Base-by-base conservation (phyloP, 2,329 filamentous ascomycete species). In the Blumeria graminis region DNA sequence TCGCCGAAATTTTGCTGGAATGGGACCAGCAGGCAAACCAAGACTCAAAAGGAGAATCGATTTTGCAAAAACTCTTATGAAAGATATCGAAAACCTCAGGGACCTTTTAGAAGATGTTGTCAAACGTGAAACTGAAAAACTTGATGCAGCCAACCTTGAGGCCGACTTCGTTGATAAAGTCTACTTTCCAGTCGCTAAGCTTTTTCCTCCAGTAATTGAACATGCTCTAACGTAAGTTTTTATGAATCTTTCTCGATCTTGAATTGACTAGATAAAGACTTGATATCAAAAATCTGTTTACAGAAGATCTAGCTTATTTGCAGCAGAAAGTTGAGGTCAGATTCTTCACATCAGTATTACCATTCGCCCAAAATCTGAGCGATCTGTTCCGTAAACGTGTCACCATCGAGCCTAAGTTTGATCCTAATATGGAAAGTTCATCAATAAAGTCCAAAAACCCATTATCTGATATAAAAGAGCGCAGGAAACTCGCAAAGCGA, bases 1-100 rank as follows among this genome's bases (percentile, higher is more conserved):
- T 1, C 78, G 92, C 55, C 83, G 92, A 58, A 90, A 96, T 68
- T 98, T 95, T 69, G 84, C 84, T n/a, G 83, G 84, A 39, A 94
- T 96, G 86, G 92, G 92, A 6, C 81, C 84, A 43, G 81, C 80
- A 51, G 92, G 92, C 56, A 81, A 82, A 63, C 77, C 84, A 32
- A 78, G 87, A 53, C 74, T 98, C 34, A 75, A 82, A 55, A 77
- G 88, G 57, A 81, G 92, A 48, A 89, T 96, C 62, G 85, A 90
- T 60, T 98, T 98, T 67, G 88, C 87, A 7, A 76, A 89, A 62
- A 76, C 74, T 45, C 72, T 94, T 10, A 72, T 87, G 57, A 72
- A 76, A 57, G 89, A 96, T 65, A 78, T 98, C 59, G 81, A 84
- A 60, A 80, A 81, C 64, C 74, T 96, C 57, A 81, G 81, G 59